Conservation (phyloP, 331 rosid species). For the Quercus tomentella region DNA sequence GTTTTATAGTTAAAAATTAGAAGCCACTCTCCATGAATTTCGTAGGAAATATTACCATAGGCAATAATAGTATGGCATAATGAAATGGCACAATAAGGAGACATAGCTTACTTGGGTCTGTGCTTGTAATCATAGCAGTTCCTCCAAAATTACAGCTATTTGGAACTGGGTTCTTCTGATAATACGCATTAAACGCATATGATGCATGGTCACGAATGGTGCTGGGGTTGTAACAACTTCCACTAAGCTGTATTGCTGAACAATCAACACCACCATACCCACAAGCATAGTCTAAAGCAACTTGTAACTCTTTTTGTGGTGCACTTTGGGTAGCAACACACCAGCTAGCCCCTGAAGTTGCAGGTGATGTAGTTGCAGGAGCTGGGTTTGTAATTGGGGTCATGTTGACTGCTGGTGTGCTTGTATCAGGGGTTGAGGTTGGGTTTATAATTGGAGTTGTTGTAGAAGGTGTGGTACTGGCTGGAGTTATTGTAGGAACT, state of each 20-base stretch:
- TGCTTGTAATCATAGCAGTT: constrained; percentile 82
- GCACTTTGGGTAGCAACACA: constrained; percentile 79
- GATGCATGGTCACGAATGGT: constrained; percentile 73
- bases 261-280: constrained; percentile 84
- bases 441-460: constrained; percentile 68
- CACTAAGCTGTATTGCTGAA: constrained; percentile 71
- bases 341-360: constrained; percentile 63
- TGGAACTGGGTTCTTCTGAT: constrained; percentile 83
- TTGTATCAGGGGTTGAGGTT: constrained; percentile 65
- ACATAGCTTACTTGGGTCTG: constrained; percentile 73
- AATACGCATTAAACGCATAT: constrained; percentile 79
- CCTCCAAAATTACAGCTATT: constrained; percentile 96
- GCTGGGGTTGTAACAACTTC: constrained; percentile 72
- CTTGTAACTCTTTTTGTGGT: constrained; percentile 57
- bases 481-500: constrained; percentile 66
- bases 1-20: too few species aligned
- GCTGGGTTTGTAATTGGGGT: constrained; percentile 41
- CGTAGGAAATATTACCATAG: background rate
- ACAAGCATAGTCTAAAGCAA: constrained; percentile 90
- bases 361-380: constrained; percentile 30
- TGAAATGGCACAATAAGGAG: background rate
- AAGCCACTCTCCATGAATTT: too few species aligned
- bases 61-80: background rate
- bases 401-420: constrained; percentile 46
- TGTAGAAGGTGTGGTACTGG: constrained; percentile 37